Evolutionary conservation across 2,329 filamentous ascomycete species (phyloP).

Genomic region (Calonectria pauciramosa): DNA sequence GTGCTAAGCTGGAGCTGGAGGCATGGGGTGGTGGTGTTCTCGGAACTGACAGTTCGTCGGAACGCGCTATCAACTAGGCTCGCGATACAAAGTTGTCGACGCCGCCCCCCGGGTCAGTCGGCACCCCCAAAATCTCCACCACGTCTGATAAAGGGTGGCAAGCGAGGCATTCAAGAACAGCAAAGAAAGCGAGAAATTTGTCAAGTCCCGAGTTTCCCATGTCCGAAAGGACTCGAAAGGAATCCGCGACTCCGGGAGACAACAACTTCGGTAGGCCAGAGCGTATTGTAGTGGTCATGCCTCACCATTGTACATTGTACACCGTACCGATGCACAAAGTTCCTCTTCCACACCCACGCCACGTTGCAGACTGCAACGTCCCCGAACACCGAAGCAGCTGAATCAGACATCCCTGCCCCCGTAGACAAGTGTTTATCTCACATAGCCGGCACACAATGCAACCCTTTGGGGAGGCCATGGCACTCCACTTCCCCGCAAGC

Average conservation of each 20-base stretch:
- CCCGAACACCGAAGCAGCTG: neutral
- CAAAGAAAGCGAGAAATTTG: conserved; percentile 1
- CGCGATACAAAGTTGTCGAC: neutral
- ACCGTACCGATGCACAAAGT: neutral
- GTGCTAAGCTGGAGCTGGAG: neutral
- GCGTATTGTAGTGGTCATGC: too few species aligned
- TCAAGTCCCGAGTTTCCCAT: neutral
- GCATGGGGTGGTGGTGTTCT: neutral
- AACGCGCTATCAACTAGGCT: neutral
- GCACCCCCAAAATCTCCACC: conserved; percentile 4
- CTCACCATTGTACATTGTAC: too few species aligned
- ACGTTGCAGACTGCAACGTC: neutral
- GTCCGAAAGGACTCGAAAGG: neutral
- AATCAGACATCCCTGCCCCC: conserved; percentile 9
- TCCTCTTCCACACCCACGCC: neutral
- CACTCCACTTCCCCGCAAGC: conserved; percentile 25
- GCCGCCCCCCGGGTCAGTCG: neutral
- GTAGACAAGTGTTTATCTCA: conserved; percentile 2
- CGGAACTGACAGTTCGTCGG: conserved; percentile 11
- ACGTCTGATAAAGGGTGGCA: conserved; percentile 13
- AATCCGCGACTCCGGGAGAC: neutral
- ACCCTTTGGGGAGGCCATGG: neutral
- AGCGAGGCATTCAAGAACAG: conserved; percentile 6
- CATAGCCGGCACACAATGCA: neutral
- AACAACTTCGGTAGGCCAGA: too few species aligned